phyloP scores from a whole-genome alignment of 345 rosid genomes.

The Eucalyptus marginata region DNA sequence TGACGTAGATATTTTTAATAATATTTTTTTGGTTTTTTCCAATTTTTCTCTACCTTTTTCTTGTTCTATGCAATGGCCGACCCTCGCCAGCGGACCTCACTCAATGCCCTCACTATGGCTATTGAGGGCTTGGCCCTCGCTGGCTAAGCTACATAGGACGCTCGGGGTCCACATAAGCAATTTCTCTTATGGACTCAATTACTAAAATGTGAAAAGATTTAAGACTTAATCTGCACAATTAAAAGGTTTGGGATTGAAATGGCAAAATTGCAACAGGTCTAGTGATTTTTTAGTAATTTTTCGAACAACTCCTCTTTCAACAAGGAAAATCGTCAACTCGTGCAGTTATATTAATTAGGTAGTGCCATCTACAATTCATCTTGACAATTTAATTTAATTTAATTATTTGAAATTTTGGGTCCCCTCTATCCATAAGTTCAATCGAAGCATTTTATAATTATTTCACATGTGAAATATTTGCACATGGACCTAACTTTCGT shows the following conservation, averaged over 20 bases:
- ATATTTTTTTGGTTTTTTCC: fast-evolving
- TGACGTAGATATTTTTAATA: fast-evolving
- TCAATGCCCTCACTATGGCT: too few relatives aligned
- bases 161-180: too few relatives aligned
- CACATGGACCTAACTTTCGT: neutral
- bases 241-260: too few relatives aligned
- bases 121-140: too few relatives aligned
- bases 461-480: neutral
- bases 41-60: too few relatives aligned
- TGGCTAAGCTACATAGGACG: fast-evolving
- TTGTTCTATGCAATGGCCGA: too few relatives aligned
- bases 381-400: neutral
- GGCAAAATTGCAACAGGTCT: fast-evolving
- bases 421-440: neutral
- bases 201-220: too few relatives aligned
- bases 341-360: neutral
- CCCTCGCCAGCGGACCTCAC: fast-evolving
- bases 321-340: neutral
- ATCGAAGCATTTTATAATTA: neutral
- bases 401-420: neutral
- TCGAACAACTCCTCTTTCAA: too few relatives aligned
- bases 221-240: too few relatives aligned
- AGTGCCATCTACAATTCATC: neutral
- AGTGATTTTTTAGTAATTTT: too few relatives aligned
- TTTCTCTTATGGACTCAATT: too few relatives aligned